Conservation (phyloP, 768 basidiomycete genomes). For the Pluteus cervinus region DNA sequence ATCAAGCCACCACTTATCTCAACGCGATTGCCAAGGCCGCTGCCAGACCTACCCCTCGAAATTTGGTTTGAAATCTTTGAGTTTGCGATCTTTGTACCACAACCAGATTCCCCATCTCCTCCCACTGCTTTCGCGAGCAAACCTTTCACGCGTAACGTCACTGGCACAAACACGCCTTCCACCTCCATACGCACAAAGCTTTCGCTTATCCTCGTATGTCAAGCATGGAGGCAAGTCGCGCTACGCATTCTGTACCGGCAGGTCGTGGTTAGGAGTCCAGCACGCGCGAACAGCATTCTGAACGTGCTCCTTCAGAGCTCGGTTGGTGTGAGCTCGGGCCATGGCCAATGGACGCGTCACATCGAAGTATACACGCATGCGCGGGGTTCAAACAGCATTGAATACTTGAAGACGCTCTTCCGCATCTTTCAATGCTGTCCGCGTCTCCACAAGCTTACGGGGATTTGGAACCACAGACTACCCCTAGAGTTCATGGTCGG, state of each 20-base stretch:
- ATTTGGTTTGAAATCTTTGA: slow-evolving; percentile 54
- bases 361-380: slow-evolving; percentile 42
- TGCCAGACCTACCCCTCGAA: slow-evolving; percentile 38
- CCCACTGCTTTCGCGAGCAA: slow-evolving; percentile 40
- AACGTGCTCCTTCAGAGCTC: slow-evolving; percentile 25
- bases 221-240: slow-evolving; percentile 38
- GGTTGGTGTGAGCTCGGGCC: slow-evolving; percentile 12
- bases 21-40: slow-evolving; percentile 12
- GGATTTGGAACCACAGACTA: slow-evolving; percentile 37
- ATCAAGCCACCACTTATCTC: slow-evolving; percentile 2
- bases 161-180: slow-evolving; percentile 41
- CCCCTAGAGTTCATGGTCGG: slow-evolving; percentile 38
- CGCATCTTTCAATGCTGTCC: slow-evolving; percentile 39
- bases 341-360: slow-evolving; percentile 43
- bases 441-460: slow-evolving; percentile 38
- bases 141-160: slow-evolving; percentile 34
- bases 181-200: slow-evolving; percentile 45
- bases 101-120: slow-evolving; percentile 34
- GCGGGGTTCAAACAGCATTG: slow-evolving; percentile 29
- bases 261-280: slow-evolving; percentile 38
- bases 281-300: slow-evolving; percentile 32
- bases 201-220: slow-evolving; percentile 40
- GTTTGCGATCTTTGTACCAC: slow-evolving; percentile 44
- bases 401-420: slow-evolving; percentile 36
- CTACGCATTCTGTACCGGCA: slow-evolving; percentile 40